A percentile compares a stretch with the other conserved stretches of the same genome.
Evolutionary conservation across 371 early-diverging fungal species (phyloP).

Genomic region (Rhizopus microsporus): DNA sequence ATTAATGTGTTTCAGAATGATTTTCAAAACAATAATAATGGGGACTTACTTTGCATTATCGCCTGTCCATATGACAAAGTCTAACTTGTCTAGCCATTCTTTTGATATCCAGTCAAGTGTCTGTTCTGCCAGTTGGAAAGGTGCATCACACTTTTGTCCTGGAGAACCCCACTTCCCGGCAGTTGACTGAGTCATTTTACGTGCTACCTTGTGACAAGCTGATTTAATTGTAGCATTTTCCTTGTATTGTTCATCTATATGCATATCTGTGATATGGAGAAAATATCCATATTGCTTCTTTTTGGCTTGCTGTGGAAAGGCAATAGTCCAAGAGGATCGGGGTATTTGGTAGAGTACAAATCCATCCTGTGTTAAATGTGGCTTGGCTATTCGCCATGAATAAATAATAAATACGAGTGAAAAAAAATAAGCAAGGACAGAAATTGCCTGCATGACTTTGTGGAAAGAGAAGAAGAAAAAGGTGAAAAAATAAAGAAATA

Average conservation of each 20-base stretch:
- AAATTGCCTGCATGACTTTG: background rate
- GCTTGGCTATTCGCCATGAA: background rate
- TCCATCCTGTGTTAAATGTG: background rate
- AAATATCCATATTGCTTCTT: constrained; percentile 49
- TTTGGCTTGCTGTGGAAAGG: background rate
- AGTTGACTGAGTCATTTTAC: background rate
- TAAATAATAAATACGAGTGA: background rate
- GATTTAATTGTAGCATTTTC: constrained; percentile 54
- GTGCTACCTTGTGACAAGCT: constrained; percentile 49
- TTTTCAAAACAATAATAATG: background rate
- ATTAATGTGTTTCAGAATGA: background rate
- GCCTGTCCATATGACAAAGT: constrained; percentile 85
- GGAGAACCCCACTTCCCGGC: constrained; percentile 47
- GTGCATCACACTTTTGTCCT: constrained; percentile 71
- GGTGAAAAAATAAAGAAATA: background rate
- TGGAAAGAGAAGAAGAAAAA: background rate
- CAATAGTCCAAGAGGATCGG: constrained; percentile 4
- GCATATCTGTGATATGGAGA: constrained; percentile 79
- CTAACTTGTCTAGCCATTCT: constrained; percentile 58
- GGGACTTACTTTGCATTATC: constrained; percentile 67
- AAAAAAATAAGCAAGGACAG: background rate
- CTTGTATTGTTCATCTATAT: constrained; percentile 58
- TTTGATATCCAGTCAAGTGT: constrained; percentile 69
- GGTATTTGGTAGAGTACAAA: constrained; percentile 1
- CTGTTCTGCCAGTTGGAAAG: constrained; percentile 62